A percentile compares a stretch with the other conserved stretches of the same genome.
Conservation (phyloP, 2,329 filamentous ascomycete genomes). For the Colletotrichum siamense region DNA sequence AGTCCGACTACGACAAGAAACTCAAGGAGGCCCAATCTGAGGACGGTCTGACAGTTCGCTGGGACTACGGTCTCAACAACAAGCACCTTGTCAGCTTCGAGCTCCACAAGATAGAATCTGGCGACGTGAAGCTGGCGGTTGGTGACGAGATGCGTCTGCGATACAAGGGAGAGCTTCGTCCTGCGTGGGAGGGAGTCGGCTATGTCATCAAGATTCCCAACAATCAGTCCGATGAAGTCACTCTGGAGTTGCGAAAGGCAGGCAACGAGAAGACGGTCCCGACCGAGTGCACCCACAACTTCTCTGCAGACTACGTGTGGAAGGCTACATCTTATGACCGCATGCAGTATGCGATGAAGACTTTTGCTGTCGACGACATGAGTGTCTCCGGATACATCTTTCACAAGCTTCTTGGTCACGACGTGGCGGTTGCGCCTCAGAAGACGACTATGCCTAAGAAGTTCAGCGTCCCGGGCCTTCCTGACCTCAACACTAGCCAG, state of each 20-base stretch:
- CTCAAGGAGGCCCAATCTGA: slow-evolving; percentile 98
- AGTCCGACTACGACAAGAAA: slow-evolving; percentile 98
- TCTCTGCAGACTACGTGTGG: slow-evolving; percentile 99
- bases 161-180: slow-evolving; percentile 91
- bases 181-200: slow-evolving; percentile 95
- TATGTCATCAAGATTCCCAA: slow-evolving; percentile 99
- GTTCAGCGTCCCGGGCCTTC: slow-evolving; percentile 92
- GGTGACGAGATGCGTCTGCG: slow-evolving; percentile 98
- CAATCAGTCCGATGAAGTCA: slow-evolving; percentile 98
- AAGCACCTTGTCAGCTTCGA: slow-evolving; percentile 97
- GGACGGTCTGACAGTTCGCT: slow-evolving; percentile 91
- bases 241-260: slow-evolving; percentile 90
- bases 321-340: slow-evolving; percentile 99
- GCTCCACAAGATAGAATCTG: slow-evolving; percentile 94
- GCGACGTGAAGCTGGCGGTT: slow-evolving; percentile 96
- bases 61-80: slow-evolving; percentile 96
- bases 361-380: slow-evolving; percentile 96
- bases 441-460: slow-evolving; percentile 96
- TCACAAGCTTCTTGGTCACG: slow-evolving; percentile 93
- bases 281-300: slow-evolving; percentile 95
- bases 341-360: slow-evolving; percentile 99
- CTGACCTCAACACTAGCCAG: slow-evolving; percentile 94
- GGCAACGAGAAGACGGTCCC: slow-evolving; percentile 96
- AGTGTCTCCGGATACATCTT: slow-evolving; percentile 99
- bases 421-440: slow-evolving; percentile 92